Evolutionary conservation across 31 red algal genomes (phyloP), one percentile per base, ranked within the genome.

Genomic region (Odonthalia washingtoniensis): DNA sequence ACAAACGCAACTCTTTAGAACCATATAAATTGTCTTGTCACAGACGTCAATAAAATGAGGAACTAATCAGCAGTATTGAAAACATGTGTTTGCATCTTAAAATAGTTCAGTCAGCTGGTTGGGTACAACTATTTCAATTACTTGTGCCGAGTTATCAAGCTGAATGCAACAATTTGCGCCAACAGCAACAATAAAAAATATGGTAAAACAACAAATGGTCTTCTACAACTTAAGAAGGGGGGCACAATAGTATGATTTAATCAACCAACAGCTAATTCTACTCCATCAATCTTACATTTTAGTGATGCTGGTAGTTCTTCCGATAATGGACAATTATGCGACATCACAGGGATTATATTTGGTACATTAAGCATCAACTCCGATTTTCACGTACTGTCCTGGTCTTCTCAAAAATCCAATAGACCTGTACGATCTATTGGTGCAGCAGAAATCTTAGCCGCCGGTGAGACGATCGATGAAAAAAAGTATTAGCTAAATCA

Each of bases 101-200:
- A 77, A 77, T 77, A 45, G 36, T 14, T 77, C 73, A 18, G 37
- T 39, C 9, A 26, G 66, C 66, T 70, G 66, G 66, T 26, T 70
- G 16, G 66, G 66, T 12, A 36, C 28, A 6, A 36, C 66, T 70
- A 26, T 26, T 28, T 70, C 66, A 18, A 6, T 26, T 9, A 18
- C 28, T 70, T 70, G 66, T 30, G 66, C 66, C 12, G 12, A 6
- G 12, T 28, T 36, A 9, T 28, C 27, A 30, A 33, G 28, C 12
- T 30, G 9, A 33, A 9, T 70, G 6, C 66, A 70, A 26, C 66
- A 70, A 36, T 6, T 18, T 18, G 66, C 28, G 5, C 66, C 66
- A 70, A 18, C 33, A 70, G 28, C 66, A 36, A 28, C 28, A 26
- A 36, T 70, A 6, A 18, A 12, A 36, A 36, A 12, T 12, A 18